Evolutionary conservation across 2,329 filamentous ascomycete species (phyloP).

Genomic region (Ceratocystis diversiconidia): DNA sequence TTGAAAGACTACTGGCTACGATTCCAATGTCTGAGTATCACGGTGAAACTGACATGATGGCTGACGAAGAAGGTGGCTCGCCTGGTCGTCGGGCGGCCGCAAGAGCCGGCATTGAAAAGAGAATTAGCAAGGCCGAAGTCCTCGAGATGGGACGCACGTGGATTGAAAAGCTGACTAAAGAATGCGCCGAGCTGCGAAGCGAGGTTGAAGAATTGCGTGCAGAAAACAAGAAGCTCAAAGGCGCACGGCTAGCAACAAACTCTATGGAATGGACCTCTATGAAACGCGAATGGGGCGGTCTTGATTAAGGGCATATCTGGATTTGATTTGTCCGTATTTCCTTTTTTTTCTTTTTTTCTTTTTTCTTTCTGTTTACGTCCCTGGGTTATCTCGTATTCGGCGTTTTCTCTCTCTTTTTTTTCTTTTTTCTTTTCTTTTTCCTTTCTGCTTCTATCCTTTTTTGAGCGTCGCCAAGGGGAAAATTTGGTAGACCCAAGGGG

Average conservation of each 20-base stretch:
- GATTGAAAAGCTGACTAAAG: conserved; percentile 29
- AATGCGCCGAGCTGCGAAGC: conserved; percentile 24
- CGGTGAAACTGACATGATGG: conserved; percentile 22
- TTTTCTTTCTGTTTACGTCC: neutral
- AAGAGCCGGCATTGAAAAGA: conserved; percentile 20
- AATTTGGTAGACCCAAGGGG: neutral
- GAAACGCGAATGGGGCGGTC: conserved; percentile 8
- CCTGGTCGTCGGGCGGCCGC: conserved; percentile 21
- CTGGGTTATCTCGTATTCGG: neutral
- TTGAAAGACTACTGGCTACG: conserved; percentile 30
- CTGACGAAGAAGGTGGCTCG: conserved; percentile 22
- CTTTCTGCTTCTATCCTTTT: neutral
- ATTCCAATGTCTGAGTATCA: conserved; percentile 25
- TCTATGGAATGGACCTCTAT: neutral
- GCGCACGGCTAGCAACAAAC: neutral
- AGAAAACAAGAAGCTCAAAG: conserved; percentile 9
- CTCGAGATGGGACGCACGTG: conserved; percentile 32
- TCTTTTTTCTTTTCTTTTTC: neutral
- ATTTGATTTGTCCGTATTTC: neutral
- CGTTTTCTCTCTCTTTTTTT: neutral
- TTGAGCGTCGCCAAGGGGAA: neutral
- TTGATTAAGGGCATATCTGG: neutral
- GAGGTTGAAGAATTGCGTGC: conserved; percentile 4
- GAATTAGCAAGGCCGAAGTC: conserved; percentile 32
- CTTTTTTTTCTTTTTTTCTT: neutral